Base-by-base conservation (phyloP, 305 asterid species). In the Fraxinus xanthoxyloides region DNA sequence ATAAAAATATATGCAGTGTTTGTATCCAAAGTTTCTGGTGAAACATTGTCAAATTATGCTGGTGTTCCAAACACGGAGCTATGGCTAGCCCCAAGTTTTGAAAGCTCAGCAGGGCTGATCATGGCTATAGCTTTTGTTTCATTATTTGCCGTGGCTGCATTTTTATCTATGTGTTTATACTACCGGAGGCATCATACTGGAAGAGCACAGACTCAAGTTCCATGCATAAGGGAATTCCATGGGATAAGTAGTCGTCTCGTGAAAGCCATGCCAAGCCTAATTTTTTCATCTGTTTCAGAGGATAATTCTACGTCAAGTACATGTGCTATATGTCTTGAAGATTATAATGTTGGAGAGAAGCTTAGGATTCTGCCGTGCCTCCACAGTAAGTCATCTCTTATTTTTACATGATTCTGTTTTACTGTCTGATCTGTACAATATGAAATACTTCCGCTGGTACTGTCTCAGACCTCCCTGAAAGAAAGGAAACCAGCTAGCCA, bases 261-360 rank as follows among this genome's bases (percentile, higher is more conserved):
- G 83, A 93, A 90, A 84, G 98, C 97, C 1, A 92, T 96, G 97
- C 99, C 98, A 28, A 91, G 92, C 86, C 88, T 96, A n/a, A 91
- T 86, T 77, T 96, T 96, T 84, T 93, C 97, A 2, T 87, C 94
- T 3, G 97, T 93, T 79, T 80, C 89, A 23, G 98, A 96, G 85
- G 98, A 94, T 83, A 90, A 90, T 77, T 87, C 91, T 80, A 92
- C 97, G 54, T 91, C 99, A 31, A 78, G 82, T 56, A 92, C 97
- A n/a, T 96, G 99, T 82, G 97, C 99, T 19, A 93, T 96, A 81
- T 96, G 98, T 85, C 97, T 96, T 35, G 99, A 96, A 84, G 99
- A 96, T 70, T 96, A 96, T 79, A 90, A 73, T 54, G 85, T 92
- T 8, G 98, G 99, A 56, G 99, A 96, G 82, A 93, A 87, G 88